Evolutionary conservation across 495 filamentous ascomycete genomes (phyloP), one percentile per base, ranked within the genome.

Genomic region (Ascobolus immersus): DNA sequence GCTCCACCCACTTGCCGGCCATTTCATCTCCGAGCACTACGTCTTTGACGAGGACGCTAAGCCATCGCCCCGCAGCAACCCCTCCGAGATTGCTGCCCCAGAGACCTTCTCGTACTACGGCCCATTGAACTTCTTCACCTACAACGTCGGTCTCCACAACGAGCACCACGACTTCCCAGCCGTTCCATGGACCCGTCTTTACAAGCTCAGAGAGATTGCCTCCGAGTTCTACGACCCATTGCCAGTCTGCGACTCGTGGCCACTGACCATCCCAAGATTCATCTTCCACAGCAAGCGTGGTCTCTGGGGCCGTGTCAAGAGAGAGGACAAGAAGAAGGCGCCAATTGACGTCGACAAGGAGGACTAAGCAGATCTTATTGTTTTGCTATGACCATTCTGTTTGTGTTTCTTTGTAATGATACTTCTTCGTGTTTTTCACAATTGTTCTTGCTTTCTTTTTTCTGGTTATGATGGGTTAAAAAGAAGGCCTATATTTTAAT

Each of bases 21-120:
- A 99, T 54, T 99, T 99, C 61, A 94, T 96, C 54, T 81, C 86
- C 37, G 89, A 99, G 55, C 89, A 99, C 64, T 99, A 99, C 61
- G 79, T 99, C 40, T 93, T 94, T 54, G 71, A 75, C 28, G 65
- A 71, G 19, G 60, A 44, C 45, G 4, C 47, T 24, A 44, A 19
- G 5, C 42, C 33, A 41, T 51, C 37, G 39, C 45, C 26, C 28
- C 51, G 17, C 33, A 36, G 10, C 40, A 67, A 58, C 53, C 52
- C 21, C 49, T 58, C 13, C 44, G 57, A 44, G 4, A 54, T 69
- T 3, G 63, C 68, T 13, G 60, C 82, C 12, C 78, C 82, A n/a
- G 86, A 99, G 59, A 99, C 86, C 1, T 99, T 73, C 57, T 81
- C 73, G 19, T 99, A 99, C 59, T 99, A 99, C 51, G 86, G 86